Conservation (phyloP, 768 basidiomycete genomes). For the Lactarius vividus region DNA sequence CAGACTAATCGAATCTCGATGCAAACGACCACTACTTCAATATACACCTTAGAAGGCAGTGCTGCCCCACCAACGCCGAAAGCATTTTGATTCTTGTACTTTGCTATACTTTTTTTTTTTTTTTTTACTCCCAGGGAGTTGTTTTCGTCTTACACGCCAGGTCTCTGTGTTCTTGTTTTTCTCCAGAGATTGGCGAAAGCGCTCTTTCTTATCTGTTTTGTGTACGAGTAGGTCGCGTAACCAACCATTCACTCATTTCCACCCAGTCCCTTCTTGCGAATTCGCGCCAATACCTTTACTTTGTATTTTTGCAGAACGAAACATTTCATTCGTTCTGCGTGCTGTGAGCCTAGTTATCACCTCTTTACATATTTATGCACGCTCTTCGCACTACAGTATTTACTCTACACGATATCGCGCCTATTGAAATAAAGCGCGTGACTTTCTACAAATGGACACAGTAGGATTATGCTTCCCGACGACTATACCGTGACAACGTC, state of each 20-base stretch:
- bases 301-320: constrained; percentile 9
- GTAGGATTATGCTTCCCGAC: background rate
- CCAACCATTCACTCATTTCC: background rate
- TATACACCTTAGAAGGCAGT: constrained; percentile 7
- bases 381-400: background rate
- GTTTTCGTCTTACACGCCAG: background rate
- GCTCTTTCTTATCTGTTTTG: background rate
- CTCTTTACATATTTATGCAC: constrained; percentile 20
- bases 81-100: constrained; percentile 19
- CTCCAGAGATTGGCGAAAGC: constrained; percentile 9
- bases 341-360: constrained; percentile 11
- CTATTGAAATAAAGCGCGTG: background rate
- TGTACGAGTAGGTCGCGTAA: constrained; percentile 13
- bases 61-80: constrained; percentile 13
- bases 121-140: background rate
- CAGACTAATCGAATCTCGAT: constrained; percentile 6
- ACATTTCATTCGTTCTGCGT: constrained; percentile 14
- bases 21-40: constrained; percentile 8
- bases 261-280: constrained; percentile 9
- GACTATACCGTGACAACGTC: constrained; percentile 1
- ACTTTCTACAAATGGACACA: background rate
- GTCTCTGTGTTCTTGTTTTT: background rate
- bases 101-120: background rate
- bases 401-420: background rate
- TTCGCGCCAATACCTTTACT: constrained; percentile 20